Evolutionary conservation across 2,329 filamentous ascomycete species (phyloP).

Genomic region (Ophiostoma himal-ulmi): DNA sequence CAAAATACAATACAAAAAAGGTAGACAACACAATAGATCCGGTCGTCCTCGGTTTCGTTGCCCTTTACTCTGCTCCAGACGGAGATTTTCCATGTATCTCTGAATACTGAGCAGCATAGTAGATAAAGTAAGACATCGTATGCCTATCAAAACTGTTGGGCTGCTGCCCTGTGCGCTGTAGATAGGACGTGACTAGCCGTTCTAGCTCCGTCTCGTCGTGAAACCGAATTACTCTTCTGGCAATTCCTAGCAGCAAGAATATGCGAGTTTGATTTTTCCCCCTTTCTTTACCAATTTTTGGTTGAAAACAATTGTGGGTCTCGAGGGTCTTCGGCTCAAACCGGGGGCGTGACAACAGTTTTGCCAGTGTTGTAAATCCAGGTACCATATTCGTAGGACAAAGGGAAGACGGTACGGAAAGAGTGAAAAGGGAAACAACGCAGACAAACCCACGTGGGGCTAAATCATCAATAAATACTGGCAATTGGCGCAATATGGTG

Average conservation of each 20-base stretch:
- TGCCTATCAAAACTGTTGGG: not conserved
- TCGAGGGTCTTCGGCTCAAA: constrained; percentile 24
- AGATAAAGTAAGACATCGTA: not conserved
- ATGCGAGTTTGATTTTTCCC: constrained; percentile 3
- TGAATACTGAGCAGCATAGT: not conserved
- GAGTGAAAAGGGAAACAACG: constrained; percentile 2
- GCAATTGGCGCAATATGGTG: not conserved
- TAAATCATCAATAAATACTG: not conserved
- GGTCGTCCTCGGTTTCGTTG: not conserved
- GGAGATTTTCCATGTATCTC: not conserved
- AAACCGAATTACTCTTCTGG: not conserved
- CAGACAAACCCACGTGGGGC: constrained; percentile 5
- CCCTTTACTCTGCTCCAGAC: not conserved
- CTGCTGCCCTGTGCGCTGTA: not conserved
- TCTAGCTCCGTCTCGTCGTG: not conserved
- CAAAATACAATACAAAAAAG: not conserved
- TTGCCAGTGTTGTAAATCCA: not conserved
- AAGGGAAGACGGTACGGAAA: constrained; percentile 1
- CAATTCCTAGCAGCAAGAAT: not conserved
- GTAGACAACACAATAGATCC: not conserved
- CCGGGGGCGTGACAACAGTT: constrained; percentile 15
- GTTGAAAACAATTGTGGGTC: constrained; percentile 16
- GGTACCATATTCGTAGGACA: constrained; percentile 4
- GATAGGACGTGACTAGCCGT: not conserved
- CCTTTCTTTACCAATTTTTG: constrained; percentile 13